phyloP scores from a whole-genome alignment of 106 monocot genomes.

The Dendrobium catenatum region DNA sequence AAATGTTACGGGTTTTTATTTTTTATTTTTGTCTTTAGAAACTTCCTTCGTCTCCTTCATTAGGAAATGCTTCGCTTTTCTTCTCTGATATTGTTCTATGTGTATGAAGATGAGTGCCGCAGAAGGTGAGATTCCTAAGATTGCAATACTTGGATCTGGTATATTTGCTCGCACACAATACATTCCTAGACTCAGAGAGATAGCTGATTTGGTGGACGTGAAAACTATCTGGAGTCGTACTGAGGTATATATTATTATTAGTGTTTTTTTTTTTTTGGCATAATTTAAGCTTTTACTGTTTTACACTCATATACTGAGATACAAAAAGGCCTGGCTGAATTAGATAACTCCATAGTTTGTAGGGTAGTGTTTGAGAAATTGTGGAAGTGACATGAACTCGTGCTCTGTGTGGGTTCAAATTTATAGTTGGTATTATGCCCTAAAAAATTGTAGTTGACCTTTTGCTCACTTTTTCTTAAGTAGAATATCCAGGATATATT shows the following conservation, averaged over 20 bases:
- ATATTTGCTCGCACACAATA: constrained; percentile 87
- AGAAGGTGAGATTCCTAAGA: constrained; percentile 27
- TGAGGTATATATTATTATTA: constrained; percentile 34
- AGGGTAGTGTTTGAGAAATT: no score
- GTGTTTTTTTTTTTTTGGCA: not conserved
- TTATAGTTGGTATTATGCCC: no score
- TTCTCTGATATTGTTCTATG: not conserved
- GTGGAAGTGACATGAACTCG: no score
- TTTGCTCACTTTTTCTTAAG: no score
- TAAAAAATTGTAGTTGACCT: no score
- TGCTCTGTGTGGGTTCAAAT: no score
- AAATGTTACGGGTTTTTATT: no score
- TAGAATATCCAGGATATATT: no score
- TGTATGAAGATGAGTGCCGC: not conserved
- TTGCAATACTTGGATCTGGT: constrained; percentile 83
- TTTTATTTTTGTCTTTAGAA: no score
- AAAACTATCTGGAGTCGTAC: constrained; percentile 89
- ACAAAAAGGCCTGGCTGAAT: no score
- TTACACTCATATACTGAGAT: not conserved
- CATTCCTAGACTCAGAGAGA: constrained; percentile 78
- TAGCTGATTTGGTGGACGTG: constrained; percentile 40
- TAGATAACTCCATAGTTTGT: no score
- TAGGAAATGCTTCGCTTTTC: not conserved
- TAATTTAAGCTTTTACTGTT: not conserved
- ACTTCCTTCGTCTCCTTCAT: no score